These are phyloP conservation scores for Eucalyptus melliodora DNA, from an alignment of 345 rosid species.

Conservation along the genomic window DNA sequence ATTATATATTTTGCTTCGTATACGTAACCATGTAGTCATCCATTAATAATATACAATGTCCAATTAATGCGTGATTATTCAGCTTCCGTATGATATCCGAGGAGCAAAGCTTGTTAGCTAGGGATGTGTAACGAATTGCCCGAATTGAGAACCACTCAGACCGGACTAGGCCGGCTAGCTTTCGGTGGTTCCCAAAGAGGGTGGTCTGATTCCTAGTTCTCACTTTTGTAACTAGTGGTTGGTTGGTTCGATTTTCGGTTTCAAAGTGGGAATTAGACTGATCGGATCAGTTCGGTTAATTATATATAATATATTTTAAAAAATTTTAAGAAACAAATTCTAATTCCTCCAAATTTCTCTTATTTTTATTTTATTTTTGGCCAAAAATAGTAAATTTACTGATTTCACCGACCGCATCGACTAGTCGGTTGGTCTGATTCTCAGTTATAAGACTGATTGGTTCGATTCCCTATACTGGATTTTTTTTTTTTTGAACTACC, in stretches of 20 bases:
- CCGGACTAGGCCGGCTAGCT: accelerated
- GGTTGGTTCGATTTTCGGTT: accelerated
- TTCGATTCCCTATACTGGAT: too few species aligned
- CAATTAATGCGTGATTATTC: too few species aligned
- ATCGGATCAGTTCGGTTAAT: accelerated
- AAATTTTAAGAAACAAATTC: accelerated
- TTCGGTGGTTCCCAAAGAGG: accelerated
- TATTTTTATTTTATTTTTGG: too few species aligned
- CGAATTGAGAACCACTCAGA: accelerated
- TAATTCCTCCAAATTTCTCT: accelerated
- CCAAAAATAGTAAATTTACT: accelerated
- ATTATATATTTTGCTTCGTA: too few species aligned
- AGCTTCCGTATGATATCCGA: too few species aligned
- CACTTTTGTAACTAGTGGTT: accelerated
- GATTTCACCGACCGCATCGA: accelerated
- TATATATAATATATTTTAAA: too few species aligned
- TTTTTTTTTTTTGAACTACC: too few species aligned
- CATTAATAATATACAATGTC: too few species aligned
- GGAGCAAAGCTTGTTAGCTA: too few species aligned
- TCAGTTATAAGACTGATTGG: accelerated
- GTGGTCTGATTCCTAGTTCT: accelerated
- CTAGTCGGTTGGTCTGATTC: accelerated
- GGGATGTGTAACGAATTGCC: accelerated
- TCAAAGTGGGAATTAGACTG: accelerated
- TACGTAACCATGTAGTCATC: too few species aligned